Conservation (phyloP, 257 asterid species). For the Fraxinus excelsior region DNA sequence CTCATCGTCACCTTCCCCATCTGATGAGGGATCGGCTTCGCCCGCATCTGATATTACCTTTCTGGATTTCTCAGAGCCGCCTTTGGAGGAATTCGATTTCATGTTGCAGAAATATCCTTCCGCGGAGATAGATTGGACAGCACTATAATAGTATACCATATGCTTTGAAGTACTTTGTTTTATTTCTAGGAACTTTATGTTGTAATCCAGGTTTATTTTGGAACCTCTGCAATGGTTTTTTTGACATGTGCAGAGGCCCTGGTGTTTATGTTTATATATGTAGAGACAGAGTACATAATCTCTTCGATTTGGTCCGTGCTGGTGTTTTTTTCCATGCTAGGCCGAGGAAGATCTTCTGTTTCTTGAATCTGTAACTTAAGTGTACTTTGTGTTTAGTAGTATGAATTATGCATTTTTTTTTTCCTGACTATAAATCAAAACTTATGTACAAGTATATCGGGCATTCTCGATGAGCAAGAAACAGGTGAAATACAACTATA, state of each 20-base stretch:
- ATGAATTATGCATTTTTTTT: background rate
- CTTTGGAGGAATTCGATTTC: slow-evolving; percentile 42
- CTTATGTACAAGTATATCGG: no score
- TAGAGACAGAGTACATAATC: background rate
- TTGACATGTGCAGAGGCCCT: slow-evolving; percentile 69
- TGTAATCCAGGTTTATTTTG: slow-evolving; percentile 11
- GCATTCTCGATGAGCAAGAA: no score
- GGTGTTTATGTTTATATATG: background rate
- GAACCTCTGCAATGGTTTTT: slow-evolving; percentile 69
- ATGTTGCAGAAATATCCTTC: slow-evolving; percentile 73
- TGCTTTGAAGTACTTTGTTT: background rate
- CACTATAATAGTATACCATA: slow-evolving; percentile 36
- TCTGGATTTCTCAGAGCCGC: slow-evolving; percentile 48
- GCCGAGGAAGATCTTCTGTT: slow-evolving; percentile 31
- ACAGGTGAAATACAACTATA: no score
- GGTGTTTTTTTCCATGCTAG: slow-evolving; percentile 71
- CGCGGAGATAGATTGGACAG: slow-evolving; percentile 91
- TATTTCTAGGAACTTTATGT: slow-evolving; percentile 5
- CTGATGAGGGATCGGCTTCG: slow-evolving; percentile 45
- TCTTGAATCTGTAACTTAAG: slow-evolving; percentile 14
- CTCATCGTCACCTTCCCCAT: slow-evolving; percentile 31
- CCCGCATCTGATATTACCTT: slow-evolving; percentile 54
- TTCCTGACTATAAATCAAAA: background rate
- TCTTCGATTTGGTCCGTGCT: slow-evolving; percentile 46
- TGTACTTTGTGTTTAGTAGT: background rate